Evolutionary conservation across 2,329 filamentous ascomycete species (phyloP), one percentile per base, ranked within the genome.

Genomic region (Fragosphaeria purpurea): DNA sequence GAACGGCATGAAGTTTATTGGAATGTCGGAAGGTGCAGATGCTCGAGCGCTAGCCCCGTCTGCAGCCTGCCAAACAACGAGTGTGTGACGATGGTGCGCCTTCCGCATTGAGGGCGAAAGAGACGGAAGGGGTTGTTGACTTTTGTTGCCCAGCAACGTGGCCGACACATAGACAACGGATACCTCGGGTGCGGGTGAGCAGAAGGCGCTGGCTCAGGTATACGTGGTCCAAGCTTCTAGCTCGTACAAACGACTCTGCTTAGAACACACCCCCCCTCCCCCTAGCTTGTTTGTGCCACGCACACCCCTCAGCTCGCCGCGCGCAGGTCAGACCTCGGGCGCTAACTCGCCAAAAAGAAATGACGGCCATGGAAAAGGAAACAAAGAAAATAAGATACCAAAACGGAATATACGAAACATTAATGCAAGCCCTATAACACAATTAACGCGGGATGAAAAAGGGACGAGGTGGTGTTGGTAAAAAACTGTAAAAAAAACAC

Each of bases 111-210:
- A 22, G 22, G 22, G 22, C 22, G 22, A 22, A 22, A 22, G 22
- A 22, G 22, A 30, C 35, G 35, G 11, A 22, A 5, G n/a, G 50
- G 33, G 10, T 42, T 58, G 56, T 58, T 58, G 56, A 55, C 50
- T 32, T 3, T 4, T 11, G 56, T 58, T 58, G 56, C 56, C 55
- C 41, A 54, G 56, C 56, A 58, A 58, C 55, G 4, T 30, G 5
- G n/a, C 35, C 22, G 22, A 22, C 22, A 3, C 22, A 22, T 22
- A 22, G 22, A 22, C 2, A 22, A 22, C 22, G 22, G 22, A 22
- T 22, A 22, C 22, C 22, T 22, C 22, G 22, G 22, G 22, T 22
- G 22, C 22, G 22, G 22, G 22, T 22, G 22, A 22, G 22, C 22
- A 22, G 22, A 22, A 22, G 22, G 22, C 22, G 22, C 22, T 22